These are phyloP conservation scores for Aspergillus heteromorphus DNA, from an alignment of 495 filamentous ascomycete genomes.

Conservation along the genomic window DNA sequence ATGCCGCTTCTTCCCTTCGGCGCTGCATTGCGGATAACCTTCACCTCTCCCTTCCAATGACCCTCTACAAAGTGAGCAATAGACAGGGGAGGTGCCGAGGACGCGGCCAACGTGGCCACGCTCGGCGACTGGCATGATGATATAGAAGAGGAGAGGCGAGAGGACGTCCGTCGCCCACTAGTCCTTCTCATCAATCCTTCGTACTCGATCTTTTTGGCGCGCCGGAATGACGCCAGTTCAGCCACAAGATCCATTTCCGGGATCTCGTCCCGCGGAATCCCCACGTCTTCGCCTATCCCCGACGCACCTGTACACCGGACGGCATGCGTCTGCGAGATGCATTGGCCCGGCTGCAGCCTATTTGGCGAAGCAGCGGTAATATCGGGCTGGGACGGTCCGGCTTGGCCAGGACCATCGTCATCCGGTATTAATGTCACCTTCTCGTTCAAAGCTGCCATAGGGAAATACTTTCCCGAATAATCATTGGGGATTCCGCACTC, in stretches of 20 bases:
- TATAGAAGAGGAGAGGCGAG: conserved; percentile 11
- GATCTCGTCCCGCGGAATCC: conserved; percentile 2
- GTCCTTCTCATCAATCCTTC: conserved; percentile 31
- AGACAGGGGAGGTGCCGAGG: conserved; percentile 17
- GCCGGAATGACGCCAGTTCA: conserved; percentile 45
- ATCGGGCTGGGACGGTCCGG: conserved; percentile 10
- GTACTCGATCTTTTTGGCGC: conserved; percentile 39
- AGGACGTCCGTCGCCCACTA: conserved; percentile 20
- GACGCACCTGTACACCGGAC: too few relatives aligned
- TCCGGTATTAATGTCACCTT: conserved; percentile 36
- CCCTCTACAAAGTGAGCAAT: conserved; percentile 41
- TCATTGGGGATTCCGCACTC: conserved; percentile 50
- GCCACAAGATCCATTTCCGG: conserved; percentile 42
- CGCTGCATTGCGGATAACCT: conserved; percentile 41
- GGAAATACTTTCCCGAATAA: conserved; percentile 38
- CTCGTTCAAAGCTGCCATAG: conserved; percentile 40
- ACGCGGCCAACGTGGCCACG: not conserved
- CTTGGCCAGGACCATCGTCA: conserved; percentile 22
- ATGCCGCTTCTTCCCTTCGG: conserved; percentile 38
- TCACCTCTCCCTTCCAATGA: conserved; percentile 52
- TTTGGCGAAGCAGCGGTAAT: conserved; percentile 3
- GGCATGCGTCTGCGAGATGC: too few relatives aligned
- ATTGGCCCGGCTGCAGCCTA: too few relatives aligned
- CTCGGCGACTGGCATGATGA: conserved; percentile 12
- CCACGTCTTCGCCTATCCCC: not conserved